Evolutionary conservation across 768 basidiomycete genomes (phyloP).

Genomic region (Boletus edulis): DNA sequence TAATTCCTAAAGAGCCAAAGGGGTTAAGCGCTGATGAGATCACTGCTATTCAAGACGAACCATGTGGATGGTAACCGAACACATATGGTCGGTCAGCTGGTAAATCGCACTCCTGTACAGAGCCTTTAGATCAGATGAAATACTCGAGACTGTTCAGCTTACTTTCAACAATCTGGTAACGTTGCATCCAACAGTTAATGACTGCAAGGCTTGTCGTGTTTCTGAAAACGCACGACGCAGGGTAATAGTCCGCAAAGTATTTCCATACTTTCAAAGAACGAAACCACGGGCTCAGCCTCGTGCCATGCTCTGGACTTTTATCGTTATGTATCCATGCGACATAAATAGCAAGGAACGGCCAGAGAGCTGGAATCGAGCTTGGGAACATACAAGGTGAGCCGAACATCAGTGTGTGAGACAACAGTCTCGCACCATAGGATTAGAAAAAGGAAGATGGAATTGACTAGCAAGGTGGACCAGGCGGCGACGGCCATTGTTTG

Average conservation of each 20-base stretch:
- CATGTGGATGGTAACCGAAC: conserved; percentile 99
- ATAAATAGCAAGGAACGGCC: conserved; percentile 82
- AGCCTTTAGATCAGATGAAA: not conserved
- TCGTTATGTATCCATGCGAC: conserved; percentile 79
- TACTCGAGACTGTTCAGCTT: conserved; percentile 2
- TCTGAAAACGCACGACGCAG: conserved; percentile 69
- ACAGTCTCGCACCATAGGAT: conserved; percentile 65
- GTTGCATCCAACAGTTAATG: not conserved
- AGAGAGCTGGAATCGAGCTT: conserved; percentile 86
- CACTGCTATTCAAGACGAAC: conserved; percentile 38
- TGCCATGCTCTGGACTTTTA: conserved; percentile 67
- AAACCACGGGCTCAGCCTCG: conserved; percentile 73
- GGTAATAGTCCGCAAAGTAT: conserved; percentile 92
- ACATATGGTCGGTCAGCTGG: conserved; percentile 92
- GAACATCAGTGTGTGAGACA: not conserved
- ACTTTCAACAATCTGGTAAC: conserved; percentile 34
- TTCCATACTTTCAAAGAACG: conserved; percentile 71
- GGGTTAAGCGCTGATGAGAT: conserved; percentile 2
- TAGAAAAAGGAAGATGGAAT: conserved; percentile 65
- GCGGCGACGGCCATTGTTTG: conserved; percentile 88
- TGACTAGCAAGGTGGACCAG: conserved; percentile 82
- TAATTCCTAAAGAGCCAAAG: conserved; percentile 65
- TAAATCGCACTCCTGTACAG: conserved; percentile 71
- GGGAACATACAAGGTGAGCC: not conserved
- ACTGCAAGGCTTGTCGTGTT: not conserved